Conservation (phyloP, 2,329 filamentous ascomycete species). For the Cryphonectria naterciae region DNA sequence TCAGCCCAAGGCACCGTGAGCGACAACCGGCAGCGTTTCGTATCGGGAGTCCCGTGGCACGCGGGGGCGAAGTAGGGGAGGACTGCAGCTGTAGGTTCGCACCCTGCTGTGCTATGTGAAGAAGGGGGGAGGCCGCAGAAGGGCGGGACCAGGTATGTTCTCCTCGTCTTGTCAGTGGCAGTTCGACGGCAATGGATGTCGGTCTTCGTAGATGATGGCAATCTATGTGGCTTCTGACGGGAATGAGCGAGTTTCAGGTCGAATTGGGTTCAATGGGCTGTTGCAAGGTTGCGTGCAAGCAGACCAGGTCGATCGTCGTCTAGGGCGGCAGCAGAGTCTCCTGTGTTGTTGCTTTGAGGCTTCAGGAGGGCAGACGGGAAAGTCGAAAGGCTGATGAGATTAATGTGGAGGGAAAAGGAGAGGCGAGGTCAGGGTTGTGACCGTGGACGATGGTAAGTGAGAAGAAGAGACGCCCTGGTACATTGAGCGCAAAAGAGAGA, state of each 20-base stretch:
- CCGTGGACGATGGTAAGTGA: not conserved
- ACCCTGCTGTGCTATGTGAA: not conserved
- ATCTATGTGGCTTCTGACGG: not conserved
- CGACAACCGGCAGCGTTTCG: not conserved
- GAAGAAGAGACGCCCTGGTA: not conserved
- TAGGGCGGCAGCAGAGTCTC: not conserved
- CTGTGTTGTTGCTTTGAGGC: not conserved
- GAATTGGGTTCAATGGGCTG: not conserved
- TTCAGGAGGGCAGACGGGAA: not conserved
- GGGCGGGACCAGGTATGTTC: not conserved
- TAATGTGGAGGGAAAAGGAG: not conserved
- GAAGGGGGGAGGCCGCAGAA: not conserved
- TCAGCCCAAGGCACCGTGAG: not conserved
- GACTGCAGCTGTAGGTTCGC: not conserved
- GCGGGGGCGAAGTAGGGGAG: not conserved
- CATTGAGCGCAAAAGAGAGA: not conserved
- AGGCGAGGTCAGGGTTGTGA: not conserved
- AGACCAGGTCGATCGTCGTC: not conserved
- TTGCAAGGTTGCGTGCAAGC: not conserved
- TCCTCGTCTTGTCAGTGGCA: not conserved
- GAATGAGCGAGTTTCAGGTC: not conserved
- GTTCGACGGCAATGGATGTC: not conserved
- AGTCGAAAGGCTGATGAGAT: not conserved
- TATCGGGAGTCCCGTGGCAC: not conserved
- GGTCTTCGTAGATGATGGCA: not conserved